Base-by-base conservation (phyloP, 768 basidiomycete species). In the Tulasnella sp. region DNA sequence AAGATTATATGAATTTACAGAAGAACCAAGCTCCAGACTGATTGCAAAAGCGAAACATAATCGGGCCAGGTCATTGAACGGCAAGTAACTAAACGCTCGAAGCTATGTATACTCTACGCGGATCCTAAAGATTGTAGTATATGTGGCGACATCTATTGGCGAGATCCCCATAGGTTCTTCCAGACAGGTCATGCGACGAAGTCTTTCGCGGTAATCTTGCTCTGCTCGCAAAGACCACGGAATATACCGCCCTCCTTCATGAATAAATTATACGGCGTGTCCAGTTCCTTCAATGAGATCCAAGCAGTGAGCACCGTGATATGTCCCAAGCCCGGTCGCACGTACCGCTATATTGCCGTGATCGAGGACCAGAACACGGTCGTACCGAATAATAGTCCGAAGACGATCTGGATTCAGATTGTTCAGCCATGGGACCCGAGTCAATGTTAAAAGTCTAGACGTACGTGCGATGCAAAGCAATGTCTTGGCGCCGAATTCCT, bases 331-430 rank as follows among this genome's bases (percentile, higher is more conserved):
- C 10, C 5, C 70, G 44, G 72, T 51, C 70, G 55, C 3, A 81
- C 82, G 77, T 78, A 83, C 82, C 69, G 81, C 86, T 4, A 85
- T 84, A 13, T 80, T 84, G 6, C 90, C 90, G 80, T 91, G 89
- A 75, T 89, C 88, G 90, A 92, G 83, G 83, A 86, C 82, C 83
- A 89, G 85, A 87, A 94, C 84, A 39, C 83, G 80, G 78, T 87
- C 87, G 79, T 80, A 91, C 1, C 69, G 77, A 11, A 87, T 81
- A 13, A 87, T 77, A 15, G 79, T 79, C 32, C 79, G 75, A 3
- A 79, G 37, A 4, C 79, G 79, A 79, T 79, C 77, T 77, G 32
- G 23, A 42, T 70, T 6, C 15, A 23, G 18, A n/a, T n/a, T 3
- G n/a, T n/a, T 57, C 55, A 57, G 23, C 55, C 16, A 2, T 39